Conservation (phyloP, 495 filamentous ascomycete species). For the Neurospora sp. region DNA sequence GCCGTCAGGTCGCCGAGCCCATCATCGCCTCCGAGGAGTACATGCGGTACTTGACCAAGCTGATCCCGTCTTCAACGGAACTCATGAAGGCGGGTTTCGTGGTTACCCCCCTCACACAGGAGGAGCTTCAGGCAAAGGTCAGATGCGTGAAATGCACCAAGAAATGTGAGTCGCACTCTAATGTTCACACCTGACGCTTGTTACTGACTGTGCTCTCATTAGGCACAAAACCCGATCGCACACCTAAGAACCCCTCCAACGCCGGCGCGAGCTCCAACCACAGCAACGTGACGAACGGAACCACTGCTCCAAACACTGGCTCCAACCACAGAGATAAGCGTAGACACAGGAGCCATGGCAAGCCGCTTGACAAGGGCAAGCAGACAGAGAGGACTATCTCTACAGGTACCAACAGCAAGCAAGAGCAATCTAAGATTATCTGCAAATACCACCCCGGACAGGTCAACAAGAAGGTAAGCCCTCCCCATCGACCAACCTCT, state of each 20-base stretch:
- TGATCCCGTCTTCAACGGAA: background rate
- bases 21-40: background rate
- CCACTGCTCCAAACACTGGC: background rate
- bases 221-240: background rate
- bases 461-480: background rate
- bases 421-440: background rate
- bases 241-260: background rate
- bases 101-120: background rate
- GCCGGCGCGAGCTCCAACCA: background rate
- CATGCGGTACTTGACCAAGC: background rate
- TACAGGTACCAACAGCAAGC: background rate
- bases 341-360: background rate
- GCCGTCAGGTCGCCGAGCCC: background rate
- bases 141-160: background rate
- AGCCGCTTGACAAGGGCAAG: background rate
- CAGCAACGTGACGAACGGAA: background rate
- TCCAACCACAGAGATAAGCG: background rate
- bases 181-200: too few species aligned
- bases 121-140: slow-evolving; percentile 2
- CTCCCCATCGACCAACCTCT: background rate
- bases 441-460: slow-evolving; percentile 5
- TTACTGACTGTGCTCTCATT: background rate
- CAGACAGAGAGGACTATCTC: background rate
- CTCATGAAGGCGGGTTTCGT: background rate
- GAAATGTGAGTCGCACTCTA: slow-evolving; percentile 2